Conservation (phyloP, 805 yeast species). For the Hanseniaspora meyeri region DNA sequence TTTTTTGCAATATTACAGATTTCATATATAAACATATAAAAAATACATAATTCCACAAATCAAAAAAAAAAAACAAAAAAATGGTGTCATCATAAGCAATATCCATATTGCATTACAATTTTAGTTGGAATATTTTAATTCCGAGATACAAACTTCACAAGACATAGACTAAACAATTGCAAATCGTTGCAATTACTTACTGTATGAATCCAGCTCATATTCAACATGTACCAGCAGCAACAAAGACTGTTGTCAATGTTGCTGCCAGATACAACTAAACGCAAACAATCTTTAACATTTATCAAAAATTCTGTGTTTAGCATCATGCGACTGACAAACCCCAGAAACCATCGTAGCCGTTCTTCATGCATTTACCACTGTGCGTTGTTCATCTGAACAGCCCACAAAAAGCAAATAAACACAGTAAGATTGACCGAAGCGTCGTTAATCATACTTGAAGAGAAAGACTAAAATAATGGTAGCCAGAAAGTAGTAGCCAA, state of each 20-base stretch:
- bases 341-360: background rate
- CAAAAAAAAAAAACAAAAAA: background rate
- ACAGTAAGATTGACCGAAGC: too few relatives aligned
- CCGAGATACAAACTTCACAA: background rate
- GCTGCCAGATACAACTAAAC: constrained; percentile 3
- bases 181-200: background rate
- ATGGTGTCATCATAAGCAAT: background rate
- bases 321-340: constrained; percentile 15
- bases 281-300: constrained; percentile 7
- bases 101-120: background rate
- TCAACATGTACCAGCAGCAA: background rate
- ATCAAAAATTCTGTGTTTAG: constrained; percentile 9
- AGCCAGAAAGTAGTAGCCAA: constrained; percentile 13
- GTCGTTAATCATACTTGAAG: too few relatives aligned
- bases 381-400: too few relatives aligned
- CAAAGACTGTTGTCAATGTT: too few relatives aligned
- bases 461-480: background rate
- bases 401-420: too few relatives aligned
- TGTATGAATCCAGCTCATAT: background rate
- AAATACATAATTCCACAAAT: background rate
- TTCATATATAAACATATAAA: too few relatives aligned
- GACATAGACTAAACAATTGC: background rate
- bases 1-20: too few relatives aligned
- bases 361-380: background rate
- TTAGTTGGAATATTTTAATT: background rate